Base-by-base conservation (phyloP, 2,329 filamentous ascomycete genomes). In the Verticillium isaacii region DNA sequence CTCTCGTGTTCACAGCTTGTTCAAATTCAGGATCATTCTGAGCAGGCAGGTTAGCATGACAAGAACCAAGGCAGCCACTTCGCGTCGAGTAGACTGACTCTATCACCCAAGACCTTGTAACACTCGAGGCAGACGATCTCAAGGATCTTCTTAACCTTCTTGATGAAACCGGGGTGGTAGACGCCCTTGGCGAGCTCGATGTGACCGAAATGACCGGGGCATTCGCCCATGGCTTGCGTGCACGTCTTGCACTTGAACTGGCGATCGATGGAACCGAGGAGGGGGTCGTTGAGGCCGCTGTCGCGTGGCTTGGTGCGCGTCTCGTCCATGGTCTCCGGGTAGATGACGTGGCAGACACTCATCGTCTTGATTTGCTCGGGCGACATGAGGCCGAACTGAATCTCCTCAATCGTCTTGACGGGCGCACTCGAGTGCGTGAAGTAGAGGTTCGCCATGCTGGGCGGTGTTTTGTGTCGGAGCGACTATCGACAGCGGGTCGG, bases 301-400 rank as follows among this genome's bases (percentile, higher is more conserved):
- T 95, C 90, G 69, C 95, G 92, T 66, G 95, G 95, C 75, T 92
- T 92, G 68, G 91, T 89, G 72, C 93, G 91, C 76, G 90, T 90
- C 78, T 99, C 95, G 74, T 99, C 95, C 95, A 99, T 97, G 32
- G 95, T 98, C 82, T 99, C 95, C n/a, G 95, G 93, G 74, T 97
- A 98, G 76, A 95, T 86, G 75, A 99, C 94, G 76, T 97, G 92
- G 69, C 89, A 91, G 66, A 98, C 94, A 78, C 93, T 97, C 92
- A 98, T 96, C 72, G 90, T 93, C 83, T 99, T 98, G 79, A 98
- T 97, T 82, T 99, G 96, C 76, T 99, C 95, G 32, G 95, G 95
- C 39, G 95, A 96, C 78, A 99, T 87, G 74, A 99, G 86, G 74
- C 95, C 95, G 75, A 99, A 99, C 83, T 99, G 96, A 71, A 99